phyloP scores from a whole-genome alignment of 192 early-diverging fungal species.

The Gonapodya sp. region DNA sequence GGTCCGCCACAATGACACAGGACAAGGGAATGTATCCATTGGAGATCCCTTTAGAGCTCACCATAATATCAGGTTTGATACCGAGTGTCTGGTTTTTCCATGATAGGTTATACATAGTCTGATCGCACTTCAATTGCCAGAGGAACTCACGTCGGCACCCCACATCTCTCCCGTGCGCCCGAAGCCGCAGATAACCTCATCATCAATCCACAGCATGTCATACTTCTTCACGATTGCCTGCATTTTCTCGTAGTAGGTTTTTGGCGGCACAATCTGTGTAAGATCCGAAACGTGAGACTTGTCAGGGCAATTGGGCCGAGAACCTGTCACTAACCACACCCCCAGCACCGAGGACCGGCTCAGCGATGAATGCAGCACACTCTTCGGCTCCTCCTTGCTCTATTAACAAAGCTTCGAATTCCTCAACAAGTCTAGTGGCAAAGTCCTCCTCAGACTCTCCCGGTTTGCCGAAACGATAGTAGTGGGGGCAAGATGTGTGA shows the following conservation, averaged over 20 bases:
- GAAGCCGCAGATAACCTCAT: constrained; percentile 10
- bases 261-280: not conserved
- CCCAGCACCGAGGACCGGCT: constrained; percentile 6
- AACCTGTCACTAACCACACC: not conserved
- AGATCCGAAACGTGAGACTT: too few relatives aligned
- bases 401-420: not conserved
- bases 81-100: constrained; percentile 3
- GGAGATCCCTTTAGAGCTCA: not conserved
- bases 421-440: not conserved
- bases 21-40: not conserved
- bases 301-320: not conserved
- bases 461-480: not conserved
- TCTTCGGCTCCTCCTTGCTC: constrained; percentile 2
- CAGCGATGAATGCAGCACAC: not conserved
- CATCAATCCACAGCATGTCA: not conserved
- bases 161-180: not conserved
- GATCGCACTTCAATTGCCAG: too few relatives aligned
- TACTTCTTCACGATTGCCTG: constrained; percentile 4
- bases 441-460: not conserved
- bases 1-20: not conserved
- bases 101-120: too few relatives aligned
- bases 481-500: constrained; percentile 5
- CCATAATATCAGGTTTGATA: constrained; percentile 3
- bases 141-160: not conserved
- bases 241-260: not conserved